Percentiles rank a stretch among this genome's conserved stretches.
phyloP scores from a whole-genome alignment of 371 early-diverging fungal genomes.

The Mortierella sp. region DNA sequence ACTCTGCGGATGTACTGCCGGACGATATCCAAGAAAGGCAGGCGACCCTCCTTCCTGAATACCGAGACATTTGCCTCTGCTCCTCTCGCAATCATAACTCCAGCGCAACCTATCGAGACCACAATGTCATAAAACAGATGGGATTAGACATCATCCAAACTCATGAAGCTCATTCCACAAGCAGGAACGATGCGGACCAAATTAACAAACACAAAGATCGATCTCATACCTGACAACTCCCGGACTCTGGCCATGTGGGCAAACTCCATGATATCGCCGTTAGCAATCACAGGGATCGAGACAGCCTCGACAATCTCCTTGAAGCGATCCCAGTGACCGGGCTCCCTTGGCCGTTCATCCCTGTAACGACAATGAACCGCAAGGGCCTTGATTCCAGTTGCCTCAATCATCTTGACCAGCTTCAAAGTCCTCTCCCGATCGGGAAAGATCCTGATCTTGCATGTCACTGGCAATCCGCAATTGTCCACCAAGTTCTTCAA shows the following conservation, averaged over 20 bases:
- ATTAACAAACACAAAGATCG: neutral
- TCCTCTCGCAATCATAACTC: conserved; percentile 93
- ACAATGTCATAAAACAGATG: neutral
- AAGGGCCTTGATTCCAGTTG: conserved; percentile 90
- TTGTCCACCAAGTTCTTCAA: conserved; percentile 81
- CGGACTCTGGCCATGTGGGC: conserved; percentile 74
- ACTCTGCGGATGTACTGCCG: conserved; percentile 77
- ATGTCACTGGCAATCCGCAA: conserved; percentile 82
- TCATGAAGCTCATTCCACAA: no score
- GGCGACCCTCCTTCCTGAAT: conserved; percentile 76
- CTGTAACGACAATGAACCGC: conserved; percentile 92
- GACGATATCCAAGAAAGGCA: conserved; percentile 68
- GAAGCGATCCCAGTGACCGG: conserved; percentile 92
- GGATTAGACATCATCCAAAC: neutral
- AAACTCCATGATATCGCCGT: conserved; percentile 87
- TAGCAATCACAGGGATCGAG: conserved; percentile 90
- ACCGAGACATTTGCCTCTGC: conserved; percentile 88
- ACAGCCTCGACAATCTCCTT: conserved; percentile 71
- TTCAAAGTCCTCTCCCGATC: conserved; percentile 84
- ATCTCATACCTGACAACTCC: conserved; percentile 60
- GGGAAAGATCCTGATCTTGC: conserved; percentile 83
- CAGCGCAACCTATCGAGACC: conserved; percentile 60
- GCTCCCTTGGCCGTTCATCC: conserved; percentile 80
- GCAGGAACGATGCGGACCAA: neutral
- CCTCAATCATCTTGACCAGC: conserved; percentile 83